These are phyloP conservation scores for Esteya vermicola DNA, from an alignment of 2,329 filamentous ascomycete species.

Conservation along the genomic window DNA sequence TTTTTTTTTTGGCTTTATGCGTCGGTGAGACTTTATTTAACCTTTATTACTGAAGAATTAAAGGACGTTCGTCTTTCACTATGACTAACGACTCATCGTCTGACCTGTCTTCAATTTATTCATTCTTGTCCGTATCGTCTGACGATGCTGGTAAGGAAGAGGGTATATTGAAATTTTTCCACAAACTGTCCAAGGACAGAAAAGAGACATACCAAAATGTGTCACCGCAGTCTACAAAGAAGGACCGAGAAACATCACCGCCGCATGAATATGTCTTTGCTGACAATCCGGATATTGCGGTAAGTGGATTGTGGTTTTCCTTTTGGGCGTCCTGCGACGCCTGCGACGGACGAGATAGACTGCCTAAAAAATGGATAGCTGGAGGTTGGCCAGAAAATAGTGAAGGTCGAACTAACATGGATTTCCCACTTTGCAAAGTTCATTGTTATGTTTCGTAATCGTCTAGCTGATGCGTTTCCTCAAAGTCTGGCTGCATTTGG, in stretches of 20 bases:
- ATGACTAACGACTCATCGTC: conserved; percentile 51
- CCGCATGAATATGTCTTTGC: conserved; percentile 81
- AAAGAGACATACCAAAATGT: background rate
- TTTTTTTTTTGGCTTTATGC: too few relatives aligned
- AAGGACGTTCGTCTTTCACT: conserved; percentile 17
- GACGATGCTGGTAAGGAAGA: conserved; percentile 37
- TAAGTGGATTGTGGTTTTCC: conserved; percentile 40
- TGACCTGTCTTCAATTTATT: conserved; percentile 41
- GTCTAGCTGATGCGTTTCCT: conserved; percentile 81
- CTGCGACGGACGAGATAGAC: conserved; percentile 32
- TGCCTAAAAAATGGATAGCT: conserved; percentile 29
- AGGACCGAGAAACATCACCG: conserved; percentile 62
- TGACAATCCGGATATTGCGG: conserved; percentile 84
- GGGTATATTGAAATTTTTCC: conserved; percentile 56
- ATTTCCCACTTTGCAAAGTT: conserved; percentile 44
- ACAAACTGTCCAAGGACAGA: conserved; percentile 30
- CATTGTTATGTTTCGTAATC: conserved; percentile 93
- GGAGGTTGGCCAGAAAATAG: conserved; percentile 7
- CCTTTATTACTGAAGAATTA: too few relatives aligned
- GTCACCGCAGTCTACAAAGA: conserved; percentile 44
- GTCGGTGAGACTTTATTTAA: too few relatives aligned
- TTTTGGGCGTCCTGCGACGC: conserved; percentile 12
- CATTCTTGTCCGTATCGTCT: conserved; percentile 34
- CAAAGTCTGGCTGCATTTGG: conserved; percentile 81
- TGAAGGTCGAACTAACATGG: conserved; percentile 16